Conservation (phyloP, 2,329 filamentous ascomycete genomes). For the Colletotrichum truncatum region DNA sequence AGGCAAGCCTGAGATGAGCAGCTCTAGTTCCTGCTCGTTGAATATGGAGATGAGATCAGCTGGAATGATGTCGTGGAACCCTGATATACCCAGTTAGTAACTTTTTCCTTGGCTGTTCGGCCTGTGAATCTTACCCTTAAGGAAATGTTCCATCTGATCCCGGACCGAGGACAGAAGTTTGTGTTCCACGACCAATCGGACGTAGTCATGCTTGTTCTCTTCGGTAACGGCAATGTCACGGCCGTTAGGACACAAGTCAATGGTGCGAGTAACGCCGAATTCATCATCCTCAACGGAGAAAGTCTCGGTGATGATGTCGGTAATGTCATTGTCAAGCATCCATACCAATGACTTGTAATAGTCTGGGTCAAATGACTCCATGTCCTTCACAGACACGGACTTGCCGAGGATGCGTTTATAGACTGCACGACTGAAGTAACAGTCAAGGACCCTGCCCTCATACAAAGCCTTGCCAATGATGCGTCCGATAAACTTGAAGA, state of each 20-base stretch:
- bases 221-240: constrained; percentile 94
- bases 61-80: constrained; percentile 98
- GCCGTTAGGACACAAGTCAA: constrained; percentile 88
- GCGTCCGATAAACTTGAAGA: constrained; percentile 99
- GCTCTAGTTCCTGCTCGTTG: constrained; percentile 96
- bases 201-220: constrained; percentile 98
- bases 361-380: constrained; percentile 97
- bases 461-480: constrained; percentile 99
- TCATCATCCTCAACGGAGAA: constrained; percentile 95
- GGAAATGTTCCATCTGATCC: constrained; percentile 92
- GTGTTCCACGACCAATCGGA: constrained; percentile 93
- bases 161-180: constrained; percentile 91
- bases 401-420: constrained; percentile 98
- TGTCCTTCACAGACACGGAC: constrained; percentile 96
- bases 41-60: constrained; percentile 95
- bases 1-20: constrained; percentile 94
- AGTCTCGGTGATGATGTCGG: constrained; percentile 95
- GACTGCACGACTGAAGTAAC: constrained; percentile 97
- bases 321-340: constrained; percentile 99
- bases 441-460: constrained; percentile 94
- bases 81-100: constrained; percentile 51
- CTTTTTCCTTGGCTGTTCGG: not conserved
- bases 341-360: constrained; percentile 99
- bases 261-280: constrained; percentile 87
- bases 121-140: constrained; percentile 69